Base-by-base conservation (phyloP, 352 stramenopile species). In the Ophiocytium majus region DNA sequence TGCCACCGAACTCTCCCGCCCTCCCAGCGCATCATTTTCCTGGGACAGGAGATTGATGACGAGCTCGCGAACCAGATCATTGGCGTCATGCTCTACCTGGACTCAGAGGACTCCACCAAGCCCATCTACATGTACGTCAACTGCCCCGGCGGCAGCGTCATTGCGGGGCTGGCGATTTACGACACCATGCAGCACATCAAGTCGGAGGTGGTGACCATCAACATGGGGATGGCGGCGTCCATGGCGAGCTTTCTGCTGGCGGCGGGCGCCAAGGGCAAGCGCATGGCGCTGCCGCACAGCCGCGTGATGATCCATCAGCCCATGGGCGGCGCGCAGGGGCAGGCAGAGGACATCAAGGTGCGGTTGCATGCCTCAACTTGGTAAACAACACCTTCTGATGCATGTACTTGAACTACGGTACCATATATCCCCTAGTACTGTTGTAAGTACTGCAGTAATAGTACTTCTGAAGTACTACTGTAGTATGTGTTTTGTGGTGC, bases 61-160 rank as follows among this genome's bases (percentile, higher is more conserved):
- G 92, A 96, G 90, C 86, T 95, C 43, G 92, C 93, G 33, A 95
- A 95, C 81, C 92, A 95, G 90, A 93, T 96, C 43, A 96, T 96
- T 83, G 93, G 92, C 63, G 91, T 95, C 32, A 91, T 96, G 89
- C 88, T 96, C 34, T 96, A 95, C 88, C 90, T 95, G 50, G 93
- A 95, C 83, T 92, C 93, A 31, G 97, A 99, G 91, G 94, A 98
- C 89, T 94, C 93, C 14, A 94, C 96, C 76, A 98, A 99, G 92
- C 96, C 98, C 83, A 97, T 99, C 86, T 98, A 97, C 91, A 95
- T 99, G 88, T 99, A 99, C 91, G 98, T 99, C 86, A 99, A 99
- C 91, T 98, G 93, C 86, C 97, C 97, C 34, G 96, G 97, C 63
- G 97, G 97, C 63, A 94, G 96, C 36, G 97, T 99, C 84, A 98